Conservation (phyloP, 2,329 filamentous ascomycete species). For the Rachicladosporium sp. region DNA sequence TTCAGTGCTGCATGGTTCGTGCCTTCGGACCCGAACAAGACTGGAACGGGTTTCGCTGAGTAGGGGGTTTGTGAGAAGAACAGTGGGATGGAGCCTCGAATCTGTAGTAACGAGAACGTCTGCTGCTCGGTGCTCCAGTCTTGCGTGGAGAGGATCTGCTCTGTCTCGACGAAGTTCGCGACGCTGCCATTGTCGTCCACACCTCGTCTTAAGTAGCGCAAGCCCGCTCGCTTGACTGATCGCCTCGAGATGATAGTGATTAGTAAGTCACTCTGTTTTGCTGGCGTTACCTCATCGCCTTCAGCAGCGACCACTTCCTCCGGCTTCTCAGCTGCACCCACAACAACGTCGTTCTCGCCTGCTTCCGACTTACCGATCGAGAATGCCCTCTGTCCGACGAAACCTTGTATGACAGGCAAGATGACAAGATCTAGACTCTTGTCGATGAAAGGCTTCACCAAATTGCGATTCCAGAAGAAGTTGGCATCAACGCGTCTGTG, state of each 20-base stretch:
- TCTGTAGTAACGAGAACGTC: conserved; percentile 73
- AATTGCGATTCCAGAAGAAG: conserved; percentile 84
- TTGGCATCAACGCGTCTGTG: conserved; percentile 57
- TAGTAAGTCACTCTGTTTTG: conserved; percentile 43
- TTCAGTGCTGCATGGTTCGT: conserved; percentile 69
- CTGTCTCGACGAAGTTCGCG: conserved; percentile 87
- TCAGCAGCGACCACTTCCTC: conserved; percentile 1
- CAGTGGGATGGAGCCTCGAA: conserved; percentile 80
- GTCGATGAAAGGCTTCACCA: conserved; percentile 62
- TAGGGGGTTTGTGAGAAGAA: conserved; percentile 95
- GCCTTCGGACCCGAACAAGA: conserved; percentile 66
- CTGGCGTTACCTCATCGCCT: background rate
- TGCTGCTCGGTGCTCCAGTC: conserved; percentile 51
- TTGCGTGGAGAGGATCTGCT: conserved; percentile 72
- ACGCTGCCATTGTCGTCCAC: conserved; percentile 80
- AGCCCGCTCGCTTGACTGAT: conserved; percentile 71
- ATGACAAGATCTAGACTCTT: conserved; percentile 59
- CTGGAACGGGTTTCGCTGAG: conserved; percentile 75
- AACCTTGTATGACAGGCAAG: conserved; percentile 83
- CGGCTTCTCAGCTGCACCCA: conserved; percentile 10
- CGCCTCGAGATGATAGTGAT: conserved; percentile 88
- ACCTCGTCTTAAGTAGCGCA: conserved; percentile 81
- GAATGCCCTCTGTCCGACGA: conserved; percentile 78
- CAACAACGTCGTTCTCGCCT: conserved; percentile 18
- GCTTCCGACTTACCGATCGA: conserved; percentile 25